Conservation (phyloP, 225 moss, liverwort and hornwort genomes). For the Physcomitrellopsis africana region DNA sequence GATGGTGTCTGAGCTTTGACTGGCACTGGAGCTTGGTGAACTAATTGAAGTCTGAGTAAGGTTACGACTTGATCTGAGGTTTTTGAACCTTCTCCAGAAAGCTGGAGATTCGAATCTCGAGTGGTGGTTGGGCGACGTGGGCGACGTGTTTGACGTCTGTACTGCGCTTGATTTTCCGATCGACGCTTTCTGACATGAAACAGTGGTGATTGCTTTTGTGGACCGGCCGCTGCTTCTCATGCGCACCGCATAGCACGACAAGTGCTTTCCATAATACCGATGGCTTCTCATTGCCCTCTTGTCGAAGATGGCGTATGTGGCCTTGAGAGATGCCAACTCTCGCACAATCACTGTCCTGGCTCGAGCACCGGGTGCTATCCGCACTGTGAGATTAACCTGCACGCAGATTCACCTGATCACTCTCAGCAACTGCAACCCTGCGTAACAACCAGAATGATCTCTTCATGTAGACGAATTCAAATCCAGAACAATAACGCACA, state of each 20-base stretch:
- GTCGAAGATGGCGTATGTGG: constrained; percentile 57
- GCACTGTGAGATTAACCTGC: constrained; percentile 50
- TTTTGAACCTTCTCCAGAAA: constrained; percentile 46
- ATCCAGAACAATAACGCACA: not conserved
- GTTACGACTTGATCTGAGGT: constrained; percentile 31
- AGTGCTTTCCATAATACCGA: constrained; percentile 43
- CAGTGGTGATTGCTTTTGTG: constrained; percentile 37
- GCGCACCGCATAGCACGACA: constrained; percentile 51
- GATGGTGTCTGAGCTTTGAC: constrained; percentile 17
- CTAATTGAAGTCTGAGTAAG: not conserved
- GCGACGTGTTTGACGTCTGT: constrained; percentile 33
- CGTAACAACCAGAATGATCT: too few species aligned
- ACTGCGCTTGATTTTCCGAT: constrained; percentile 12
- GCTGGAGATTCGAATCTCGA: constrained; percentile 21
- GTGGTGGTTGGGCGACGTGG: not conserved
- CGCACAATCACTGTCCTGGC: constrained; percentile 53
- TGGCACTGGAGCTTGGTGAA: constrained; percentile 38
- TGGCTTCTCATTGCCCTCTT: constrained; percentile 38
- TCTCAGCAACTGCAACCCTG: not conserved
- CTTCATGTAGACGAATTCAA: too few species aligned
- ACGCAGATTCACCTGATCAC: not conserved
- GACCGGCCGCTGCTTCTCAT: constrained; percentile 57
- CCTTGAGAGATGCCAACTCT: constrained; percentile 44
- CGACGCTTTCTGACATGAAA: not conserved
- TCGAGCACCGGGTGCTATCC: constrained; percentile 40